Evolutionary conservation across 1,284 basidiomycete species (phyloP), one percentile per base, ranked within the genome.

Genomic region (Coniferiporia weirii): DNA sequence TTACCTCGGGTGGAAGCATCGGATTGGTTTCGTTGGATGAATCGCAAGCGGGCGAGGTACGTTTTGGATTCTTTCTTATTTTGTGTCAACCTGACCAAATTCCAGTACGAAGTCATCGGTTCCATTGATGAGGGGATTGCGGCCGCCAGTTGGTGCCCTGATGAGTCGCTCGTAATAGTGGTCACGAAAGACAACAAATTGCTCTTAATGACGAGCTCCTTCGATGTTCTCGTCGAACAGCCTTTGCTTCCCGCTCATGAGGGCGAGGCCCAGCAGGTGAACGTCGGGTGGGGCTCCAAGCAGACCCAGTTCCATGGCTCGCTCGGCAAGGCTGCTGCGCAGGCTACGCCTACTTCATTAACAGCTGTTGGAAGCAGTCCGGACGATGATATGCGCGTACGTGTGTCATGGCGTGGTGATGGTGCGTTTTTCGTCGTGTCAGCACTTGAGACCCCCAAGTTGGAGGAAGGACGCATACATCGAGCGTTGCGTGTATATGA

Each of bases 291-390:
- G 97, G 97, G 97, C 34, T 93, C 92, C 3, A 97, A 96, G 69
- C 82, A 91, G 67, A 99, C 97, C 0, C 97, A 99, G 70, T 99
- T 99, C 70, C 95, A 98, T 66, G 97, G 97, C 12, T 95, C 94
- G 0, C 79, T 95, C 3, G 97, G 97, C 34, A 99, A 98, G 71
- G 77, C 83, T 8, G 91, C 91, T 3, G 92, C 93, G 0, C 82
- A 83, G 61, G 78, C 79, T 0, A 71, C 81, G 0, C 70, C 78
- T 22, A 71, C 76, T 27, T 66, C 76, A 27, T 63, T 71, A 13
- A 63, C 68, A 38, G 20, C 70, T 4, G 73, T 82, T 20, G 79
- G 77, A 19, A 73, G 75, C 4, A 83, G 80, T 68, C 83, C 87
- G 0, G 85, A 89, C 62, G 94, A 98, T 67, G 88, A 95, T 63